Base-by-base conservation (phyloP, 2,329 filamentous ascomycete genomes). In the Elsinoe australis region DNA sequence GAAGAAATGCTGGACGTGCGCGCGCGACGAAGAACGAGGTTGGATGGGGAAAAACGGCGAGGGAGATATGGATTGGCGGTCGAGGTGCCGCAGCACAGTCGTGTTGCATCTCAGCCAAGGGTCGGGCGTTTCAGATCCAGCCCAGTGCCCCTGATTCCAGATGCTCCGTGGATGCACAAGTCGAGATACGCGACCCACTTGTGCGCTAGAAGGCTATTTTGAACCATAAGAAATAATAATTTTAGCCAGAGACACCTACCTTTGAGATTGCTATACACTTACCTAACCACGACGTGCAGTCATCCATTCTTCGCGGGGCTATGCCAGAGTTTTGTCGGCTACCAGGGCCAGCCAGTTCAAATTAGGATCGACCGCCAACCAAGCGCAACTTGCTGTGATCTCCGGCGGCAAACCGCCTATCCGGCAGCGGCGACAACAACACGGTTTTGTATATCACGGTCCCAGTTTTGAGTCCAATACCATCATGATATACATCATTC, bases 1-100 rank as follows among this genome's bases (percentile, higher is more conserved):
- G 21, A 38, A 39, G 21, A 38, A 26, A 44, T 32, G 39, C 39
- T 44, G 39, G 39, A 44, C 39, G 39, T 44, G 39, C 39, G 39
- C 38, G 38, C 39, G 39, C 39, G 39, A 44, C 28, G 39, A 44
- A 44, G 12, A 12, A 44, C 39, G 39, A 44, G 22, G 39, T 44
- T 44, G 39, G 22, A 44, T 31, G 39, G 39, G 24, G 39, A 32
- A 44, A 44, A 44, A 26, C 7, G 39, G 39, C 39, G 26, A 44
- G 39, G 26, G 24, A 44, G 39, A 44, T 44, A 44, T 44, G 39
- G 24, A 29, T 19, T 44, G 39, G 26, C 26, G 26, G 26, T 29
- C 26, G 26, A 29, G 26, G n/a, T n/a, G n/a, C n/a, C n/a, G n/a
- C n/a, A n/a, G n/a, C n/a, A n/a, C n/a, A n/a, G n/a, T n/a, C n/a